Conservation (phyloP, 2,329 filamentous ascomycete species). For the Penicillium janthinellum region DNA sequence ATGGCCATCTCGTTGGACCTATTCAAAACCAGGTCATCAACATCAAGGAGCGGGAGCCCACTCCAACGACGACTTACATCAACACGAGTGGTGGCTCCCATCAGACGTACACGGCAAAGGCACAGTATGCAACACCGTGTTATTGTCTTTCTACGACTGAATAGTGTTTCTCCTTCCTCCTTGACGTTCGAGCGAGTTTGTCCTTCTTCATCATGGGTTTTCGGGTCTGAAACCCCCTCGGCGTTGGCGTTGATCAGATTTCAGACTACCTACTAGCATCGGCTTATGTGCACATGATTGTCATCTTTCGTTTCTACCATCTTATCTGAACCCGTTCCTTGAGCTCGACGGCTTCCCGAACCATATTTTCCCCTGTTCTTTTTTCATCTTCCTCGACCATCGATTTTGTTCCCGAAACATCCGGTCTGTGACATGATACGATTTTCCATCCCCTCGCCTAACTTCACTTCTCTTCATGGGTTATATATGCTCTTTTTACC, state of each 20-base stretch:
- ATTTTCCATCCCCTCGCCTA: slow-evolving; percentile 9
- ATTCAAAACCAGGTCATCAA: slow-evolving; percentile 32
- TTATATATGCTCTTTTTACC: slow-evolving; percentile 16
- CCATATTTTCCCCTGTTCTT: slow-evolving; percentile 5
- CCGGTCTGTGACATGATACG: slow-evolving; percentile 14
- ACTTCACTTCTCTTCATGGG: slow-evolving; percentile 15
- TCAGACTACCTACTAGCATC: slow-evolving; percentile 15
- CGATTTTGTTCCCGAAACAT: slow-evolving; percentile 5
- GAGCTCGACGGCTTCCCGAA: slow-evolving; percentile 10
- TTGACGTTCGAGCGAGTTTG: slow-evolving; percentile 22
- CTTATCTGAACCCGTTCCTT: background rate
- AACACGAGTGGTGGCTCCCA: slow-evolving; percentile 27
- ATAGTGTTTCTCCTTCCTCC: slow-evolving; percentile 22
- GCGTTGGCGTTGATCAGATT: slow-evolving; percentile 29
- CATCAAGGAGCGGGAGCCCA: slow-evolving; percentile 40
- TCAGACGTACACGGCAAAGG: slow-evolving; percentile 41
- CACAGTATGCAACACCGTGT: slow-evolving; percentile 38
- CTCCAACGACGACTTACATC: slow-evolving; percentile 37
- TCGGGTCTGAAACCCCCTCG: slow-evolving; percentile 16
- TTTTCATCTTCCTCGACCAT: slow-evolving; percentile 3
- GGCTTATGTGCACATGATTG: slow-evolving; percentile 30
- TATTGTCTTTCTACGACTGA: slow-evolving; percentile 41
- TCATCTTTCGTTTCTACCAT: slow-evolving; percentile 18
- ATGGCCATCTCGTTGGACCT: slow-evolving; percentile 45
- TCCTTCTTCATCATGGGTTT: slow-evolving; percentile 21